Conservation (phyloP, 371 early-diverging fungal genomes). For the Syncephalastrum monosporum region DNA sequence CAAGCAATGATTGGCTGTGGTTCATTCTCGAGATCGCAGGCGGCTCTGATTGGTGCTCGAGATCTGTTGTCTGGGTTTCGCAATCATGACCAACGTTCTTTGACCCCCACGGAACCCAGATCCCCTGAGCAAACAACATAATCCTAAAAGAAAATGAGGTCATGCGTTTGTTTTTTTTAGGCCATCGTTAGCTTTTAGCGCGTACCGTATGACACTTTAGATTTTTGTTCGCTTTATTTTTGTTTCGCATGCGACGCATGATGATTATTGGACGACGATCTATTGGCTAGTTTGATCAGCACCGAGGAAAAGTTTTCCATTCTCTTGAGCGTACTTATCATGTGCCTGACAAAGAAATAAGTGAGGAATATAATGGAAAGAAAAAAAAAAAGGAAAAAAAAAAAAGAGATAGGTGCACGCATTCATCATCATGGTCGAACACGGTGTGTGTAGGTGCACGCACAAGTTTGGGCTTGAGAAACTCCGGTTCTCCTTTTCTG, state of each 20-base stretch:
- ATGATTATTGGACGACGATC: background rate
- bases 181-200: background rate
- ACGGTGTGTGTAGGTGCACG: background rate
- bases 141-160: background rate
- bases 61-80: slow-evolving; percentile 5
- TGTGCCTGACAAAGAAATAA: background rate
- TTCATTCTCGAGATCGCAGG: slow-evolving; percentile 9
- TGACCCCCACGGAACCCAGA: no score
- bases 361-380: background rate
- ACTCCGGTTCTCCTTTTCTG: background rate
- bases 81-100: no score
- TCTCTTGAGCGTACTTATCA: background rate
- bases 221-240: no score
- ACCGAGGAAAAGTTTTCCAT: no score
- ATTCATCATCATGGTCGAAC: background rate
- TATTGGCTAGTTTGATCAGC: background rate
- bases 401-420: background rate
- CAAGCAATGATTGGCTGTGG: slow-evolving; percentile 9
- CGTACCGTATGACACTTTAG: background rate
- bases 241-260: background rate
- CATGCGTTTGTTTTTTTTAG: background rate
- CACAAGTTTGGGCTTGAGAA: background rate
- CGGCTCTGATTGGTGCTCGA: slow-evolving; percentile 10
- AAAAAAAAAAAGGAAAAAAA: slow-evolving; percentile 3
- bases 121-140: no score